Evolutionary conservation across 2,329 filamentous ascomycete species (phyloP).

Genomic region (Elsinoe fawcettii): DNA sequence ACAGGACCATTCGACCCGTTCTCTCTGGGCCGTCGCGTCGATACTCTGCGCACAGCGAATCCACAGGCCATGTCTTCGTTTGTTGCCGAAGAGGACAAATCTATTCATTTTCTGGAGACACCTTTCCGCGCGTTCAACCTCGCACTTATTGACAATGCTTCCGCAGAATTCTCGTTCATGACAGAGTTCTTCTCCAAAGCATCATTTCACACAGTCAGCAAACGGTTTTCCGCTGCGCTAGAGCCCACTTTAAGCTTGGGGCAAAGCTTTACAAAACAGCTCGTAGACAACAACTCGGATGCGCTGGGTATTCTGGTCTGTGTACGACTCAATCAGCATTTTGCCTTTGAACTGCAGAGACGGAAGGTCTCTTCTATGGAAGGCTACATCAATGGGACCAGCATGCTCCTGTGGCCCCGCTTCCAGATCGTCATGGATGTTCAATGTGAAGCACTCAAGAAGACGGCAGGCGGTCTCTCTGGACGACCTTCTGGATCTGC

Average conservation of each 20-base stretch:
- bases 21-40: slow-evolving; percentile 76
- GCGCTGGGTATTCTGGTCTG: slow-evolving; percentile 82
- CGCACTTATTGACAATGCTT: slow-evolving; percentile 86
- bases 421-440: slow-evolving; percentile 91
- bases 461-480: slow-evolving; percentile 41
- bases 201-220: slow-evolving; percentile 67
- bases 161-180: slow-evolving; percentile 89
- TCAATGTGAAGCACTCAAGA: slow-evolving; percentile 79
- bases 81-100: slow-evolving; percentile 81
- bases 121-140: slow-evolving; percentile 94
- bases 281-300: slow-evolving; percentile 72
- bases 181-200: slow-evolving; percentile 80
- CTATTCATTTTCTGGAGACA: slow-evolving; percentile 77
- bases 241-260: slow-evolving; percentile 83
- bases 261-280: slow-evolving; percentile 63
- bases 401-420: slow-evolving; percentile 93
- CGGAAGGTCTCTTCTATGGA: slow-evolving; percentile 85
- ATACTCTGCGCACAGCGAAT: slow-evolving; percentile 66
- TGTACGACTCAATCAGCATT: slow-evolving; percentile 85
- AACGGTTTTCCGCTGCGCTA: slow-evolving; percentile 81
- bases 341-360: slow-evolving; percentile 87
- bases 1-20: slow-evolving; percentile 75
- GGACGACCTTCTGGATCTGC: slow-evolving; percentile 46
- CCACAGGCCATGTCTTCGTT: slow-evolving; percentile 77
- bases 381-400: slow-evolving; percentile 85